These are phyloP conservation scores for Aspergillus ochraceoroseus DNA, from an alignment of 2,329 filamentous ascomycete species.

Conservation along the genomic window DNA sequence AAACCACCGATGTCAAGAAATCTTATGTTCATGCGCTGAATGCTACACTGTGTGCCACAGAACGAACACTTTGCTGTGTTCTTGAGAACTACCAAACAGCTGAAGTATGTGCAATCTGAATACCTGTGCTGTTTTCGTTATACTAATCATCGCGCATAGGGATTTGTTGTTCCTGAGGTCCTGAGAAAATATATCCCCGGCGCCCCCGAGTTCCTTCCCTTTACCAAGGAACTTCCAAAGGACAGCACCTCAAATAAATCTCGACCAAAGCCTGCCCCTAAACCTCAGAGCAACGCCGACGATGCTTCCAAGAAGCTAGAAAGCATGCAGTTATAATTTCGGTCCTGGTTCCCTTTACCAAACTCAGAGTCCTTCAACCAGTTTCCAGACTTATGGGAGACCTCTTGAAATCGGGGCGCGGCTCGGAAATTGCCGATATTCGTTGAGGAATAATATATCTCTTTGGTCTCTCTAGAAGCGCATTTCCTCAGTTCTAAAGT, in stretches of 20 bases:
- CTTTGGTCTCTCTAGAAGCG: too few relatives aligned
- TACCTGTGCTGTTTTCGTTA: conserved; percentile 13
- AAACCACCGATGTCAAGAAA: conserved; percentile 77
- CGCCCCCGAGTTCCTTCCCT: conserved; percentile 82
- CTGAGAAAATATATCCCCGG: conserved; percentile 88
- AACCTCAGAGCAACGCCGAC: conserved; percentile 27
- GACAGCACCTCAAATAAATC: conserved; percentile 60
- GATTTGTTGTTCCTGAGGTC: conserved; percentile 73
- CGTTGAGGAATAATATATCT: too few relatives aligned
- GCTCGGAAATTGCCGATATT: too few relatives aligned
- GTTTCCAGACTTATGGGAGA: too few relatives aligned
- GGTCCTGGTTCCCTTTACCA: too few relatives aligned
- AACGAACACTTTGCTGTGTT: conserved; percentile 86
- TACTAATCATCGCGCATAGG: conserved; percentile 44
- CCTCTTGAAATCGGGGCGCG: too few relatives aligned
- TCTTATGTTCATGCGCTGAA: conserved; percentile 93
- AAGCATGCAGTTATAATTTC: conserved; percentile 37
- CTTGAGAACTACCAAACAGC: conserved; percentile 96
- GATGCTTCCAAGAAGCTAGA: conserved; percentile 41
- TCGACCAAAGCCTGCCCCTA: conserved; percentile 39
- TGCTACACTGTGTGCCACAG: conserved; percentile 83
- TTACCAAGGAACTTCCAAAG: conserved; percentile 77
- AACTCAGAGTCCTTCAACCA: neutral
- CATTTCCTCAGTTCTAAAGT: too few relatives aligned
- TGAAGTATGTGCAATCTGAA: conserved; percentile 52